Conservation (phyloP, 2,329 filamentous ascomycete species). For the Microdochium paspali region DNA sequence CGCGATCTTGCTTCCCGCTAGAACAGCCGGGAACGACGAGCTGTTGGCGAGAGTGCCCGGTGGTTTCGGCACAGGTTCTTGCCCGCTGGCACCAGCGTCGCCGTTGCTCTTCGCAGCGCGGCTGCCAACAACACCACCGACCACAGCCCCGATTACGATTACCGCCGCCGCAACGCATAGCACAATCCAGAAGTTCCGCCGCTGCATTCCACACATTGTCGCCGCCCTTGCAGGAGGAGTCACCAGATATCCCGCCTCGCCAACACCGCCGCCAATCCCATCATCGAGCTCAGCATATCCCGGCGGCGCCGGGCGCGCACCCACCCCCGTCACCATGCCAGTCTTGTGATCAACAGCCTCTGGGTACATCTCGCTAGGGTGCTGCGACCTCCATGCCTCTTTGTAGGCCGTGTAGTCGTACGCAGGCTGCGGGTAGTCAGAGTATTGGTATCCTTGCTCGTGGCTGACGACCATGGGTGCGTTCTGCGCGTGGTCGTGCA, state of each 20-base stretch:
- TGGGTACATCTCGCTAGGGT: not conserved
- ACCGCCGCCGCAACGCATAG: conserved; percentile 4
- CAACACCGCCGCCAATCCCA: not conserved
- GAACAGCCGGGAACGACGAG: conserved; percentile 1
- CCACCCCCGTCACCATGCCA: not conserved
- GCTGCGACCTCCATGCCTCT: not conserved
- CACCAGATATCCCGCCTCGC: no score
- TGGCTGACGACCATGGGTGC: not conserved
- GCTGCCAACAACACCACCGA: conserved; percentile 11
- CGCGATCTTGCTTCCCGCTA: conserved; percentile 10
- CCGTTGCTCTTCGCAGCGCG: conserved; percentile 2
- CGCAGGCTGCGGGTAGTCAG: not conserved
- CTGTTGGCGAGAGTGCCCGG: conserved; percentile 4
- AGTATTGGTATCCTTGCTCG: not conserved
- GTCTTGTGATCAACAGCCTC: not conserved
- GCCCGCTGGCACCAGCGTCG: not conserved
- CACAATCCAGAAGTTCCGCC: conserved; percentile 8
- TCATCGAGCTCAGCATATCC: not conserved
- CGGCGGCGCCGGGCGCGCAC: not conserved
- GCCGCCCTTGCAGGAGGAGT: not conserved
- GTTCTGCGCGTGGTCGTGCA: not conserved
- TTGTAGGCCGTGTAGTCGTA: not conserved
- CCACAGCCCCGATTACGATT: conserved; percentile 9
- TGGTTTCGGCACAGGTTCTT: not conserved
- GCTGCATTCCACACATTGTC: conserved; percentile 8